phyloP scores from a whole-genome alignment of 768 basidiomycete genomes.

The Arthromyces matolae region DNA sequence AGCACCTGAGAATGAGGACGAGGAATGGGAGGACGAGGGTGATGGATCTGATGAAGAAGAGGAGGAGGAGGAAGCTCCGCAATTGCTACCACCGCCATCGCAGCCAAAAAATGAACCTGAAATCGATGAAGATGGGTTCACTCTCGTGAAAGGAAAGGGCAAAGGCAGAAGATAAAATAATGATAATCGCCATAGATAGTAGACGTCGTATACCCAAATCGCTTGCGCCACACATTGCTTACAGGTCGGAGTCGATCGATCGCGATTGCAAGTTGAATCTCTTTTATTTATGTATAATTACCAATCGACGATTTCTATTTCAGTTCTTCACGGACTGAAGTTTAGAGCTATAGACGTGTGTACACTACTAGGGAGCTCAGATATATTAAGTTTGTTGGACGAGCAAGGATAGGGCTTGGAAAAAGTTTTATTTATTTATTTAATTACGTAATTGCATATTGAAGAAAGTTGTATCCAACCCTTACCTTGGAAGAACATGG shows the following conservation, averaged over 20 bases:
- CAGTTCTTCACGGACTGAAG: no score
- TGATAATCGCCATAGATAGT: not conserved
- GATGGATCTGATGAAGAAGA: slow-evolving; percentile 48
- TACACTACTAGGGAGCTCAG: no score
- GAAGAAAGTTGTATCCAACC: not conserved
- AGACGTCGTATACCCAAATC: not conserved
- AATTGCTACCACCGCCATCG: slow-evolving; percentile 40
- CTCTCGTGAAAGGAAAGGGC: slow-evolving; percentile 63
- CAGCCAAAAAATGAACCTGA: slow-evolving; percentile 52
- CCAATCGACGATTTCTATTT: no score
- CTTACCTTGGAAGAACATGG: slow-evolving; percentile 5
- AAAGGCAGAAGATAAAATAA: slow-evolving; percentile 36
- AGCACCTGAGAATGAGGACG: slow-evolving; percentile 40
- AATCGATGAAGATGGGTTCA: slow-evolving; percentile 93
- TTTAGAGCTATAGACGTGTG: no score
- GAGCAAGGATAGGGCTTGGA: no score
- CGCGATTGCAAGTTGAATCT: no score
- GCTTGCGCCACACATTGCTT: not conserved
- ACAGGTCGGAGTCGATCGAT: no score
- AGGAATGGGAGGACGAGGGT: slow-evolving; percentile 25
- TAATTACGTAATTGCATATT: not conserved
- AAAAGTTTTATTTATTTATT: not conserved
- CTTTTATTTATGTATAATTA: no score
- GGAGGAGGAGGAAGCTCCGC: slow-evolving; percentile 50
- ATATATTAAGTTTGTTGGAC: no score